These are phyloP conservation scores for Citeromyces siamensis DNA, from an alignment of 1,139 yeast species.

Conservation along the genomic window DNA sequence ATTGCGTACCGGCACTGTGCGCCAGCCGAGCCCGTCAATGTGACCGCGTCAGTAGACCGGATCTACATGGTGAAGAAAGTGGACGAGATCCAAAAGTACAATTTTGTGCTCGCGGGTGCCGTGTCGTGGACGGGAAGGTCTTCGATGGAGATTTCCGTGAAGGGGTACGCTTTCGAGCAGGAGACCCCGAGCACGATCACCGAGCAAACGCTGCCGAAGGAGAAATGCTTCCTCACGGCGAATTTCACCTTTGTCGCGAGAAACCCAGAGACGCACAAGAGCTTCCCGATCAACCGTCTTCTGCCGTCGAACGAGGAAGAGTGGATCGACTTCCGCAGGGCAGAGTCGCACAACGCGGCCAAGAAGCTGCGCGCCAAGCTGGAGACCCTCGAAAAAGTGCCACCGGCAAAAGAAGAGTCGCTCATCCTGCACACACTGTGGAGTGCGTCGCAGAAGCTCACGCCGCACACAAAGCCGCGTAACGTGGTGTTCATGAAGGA, in stretches of 20 bases:
- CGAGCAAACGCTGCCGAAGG: slow-evolving; percentile 25
- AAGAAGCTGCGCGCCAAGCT: slow-evolving; percentile 68
- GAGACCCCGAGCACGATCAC: slow-evolving; percentile 25
- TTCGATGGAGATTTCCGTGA: slow-evolving; percentile 90
- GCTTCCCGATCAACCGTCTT: slow-evolving; percentile 74
- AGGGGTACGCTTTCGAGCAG: slow-evolving; percentile 65
- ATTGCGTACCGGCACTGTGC: slow-evolving; percentile 79
- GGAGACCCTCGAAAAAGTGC: slow-evolving; percentile 39
- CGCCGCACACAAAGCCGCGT: slow-evolving; percentile 22
- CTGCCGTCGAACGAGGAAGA: slow-evolving; percentile 65
- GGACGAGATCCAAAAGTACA: slow-evolving; percentile 64
- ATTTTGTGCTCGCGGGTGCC: slow-evolving; percentile 73
- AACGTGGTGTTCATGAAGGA: slow-evolving; percentile 57
- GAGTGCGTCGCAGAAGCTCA: slow-evolving; percentile 35
- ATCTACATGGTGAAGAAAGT: slow-evolving; percentile 80
- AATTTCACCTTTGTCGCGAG: slow-evolving; percentile 93
- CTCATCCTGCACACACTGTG: slow-evolving; percentile 68
- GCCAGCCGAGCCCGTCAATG: slow-evolving; percentile 88
- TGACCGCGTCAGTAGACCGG: slow-evolving; percentile 89
- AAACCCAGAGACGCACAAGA: slow-evolving; percentile 78
- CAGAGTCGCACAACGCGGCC: slow-evolving; percentile 80
- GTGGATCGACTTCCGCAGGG: slow-evolving; percentile 76
- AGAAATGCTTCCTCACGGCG: slow-evolving; percentile 54
- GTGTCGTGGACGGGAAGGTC: slow-evolving; percentile 93
- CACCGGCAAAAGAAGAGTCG: slow-evolving; percentile 70